Base-by-base conservation (phyloP, 371 early-diverging fungal species). In the Mortierella sp. region DNA sequence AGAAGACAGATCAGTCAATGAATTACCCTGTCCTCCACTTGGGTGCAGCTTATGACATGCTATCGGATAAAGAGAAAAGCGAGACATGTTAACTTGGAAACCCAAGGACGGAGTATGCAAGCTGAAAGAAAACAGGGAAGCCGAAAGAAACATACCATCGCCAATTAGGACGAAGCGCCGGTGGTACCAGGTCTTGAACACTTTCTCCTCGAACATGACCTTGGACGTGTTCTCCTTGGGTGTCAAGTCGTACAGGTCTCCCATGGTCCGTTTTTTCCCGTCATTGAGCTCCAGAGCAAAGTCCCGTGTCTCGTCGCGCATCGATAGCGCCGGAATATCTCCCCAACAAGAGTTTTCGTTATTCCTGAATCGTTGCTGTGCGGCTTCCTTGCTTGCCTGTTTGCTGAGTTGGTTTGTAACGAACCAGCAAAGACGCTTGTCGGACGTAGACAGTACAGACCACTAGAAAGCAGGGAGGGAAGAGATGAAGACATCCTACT, bases 161-260 rank as follows among this genome's bases (percentile, higher is more conserved):
- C 74, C 74, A n/a, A 74, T 24, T 24, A 74, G 60, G 14, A 74
- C 74, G 11, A n/a, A n/a, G 2, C 74, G 74, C n/a, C 44, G 60
- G 8, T 41, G n/a, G 46, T 56, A 44, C 74, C 74, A 74, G 16
- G 74, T 74, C 29, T 58, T 74, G 63, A 74, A 74, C 38, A 55
- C 38, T 16, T 58, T 74, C 56, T 74, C 74, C 41, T 74, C 58
- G 14, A 74, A 21, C 55, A 51, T 54, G 12, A 74, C 74, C 27
- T 74, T 55, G 8, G 58, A 55, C 16, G 43, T 74, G 10, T 43
- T 10, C n/a, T 58, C 24, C 16, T 21, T 55, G 27, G 55, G 21
- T 27, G 58, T 74, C 43, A 14, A 21, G 27, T 74, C 74, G 27
- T 56, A 56, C 1, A 74, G 41, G 24, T 63, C 65, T 5, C 75